Conservation (phyloP, 495 filamentous ascomycete species). For the Penicillium bovifimosum region DNA sequence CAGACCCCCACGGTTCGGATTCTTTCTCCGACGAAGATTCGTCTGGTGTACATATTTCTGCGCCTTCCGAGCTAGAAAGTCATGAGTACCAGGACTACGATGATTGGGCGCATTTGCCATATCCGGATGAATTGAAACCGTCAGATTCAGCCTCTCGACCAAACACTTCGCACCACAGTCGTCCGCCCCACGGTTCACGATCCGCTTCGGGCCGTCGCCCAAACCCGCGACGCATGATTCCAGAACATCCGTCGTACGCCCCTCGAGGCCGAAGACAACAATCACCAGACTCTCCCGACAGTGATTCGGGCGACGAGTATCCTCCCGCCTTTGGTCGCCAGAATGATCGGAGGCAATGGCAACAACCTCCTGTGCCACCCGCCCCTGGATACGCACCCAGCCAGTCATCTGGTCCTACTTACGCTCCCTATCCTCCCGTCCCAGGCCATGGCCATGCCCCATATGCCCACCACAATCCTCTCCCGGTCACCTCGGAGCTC, state of each 20-base stretch:
- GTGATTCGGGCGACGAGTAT: conserved; percentile 53
- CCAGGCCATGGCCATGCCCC: conserved; percentile 14
- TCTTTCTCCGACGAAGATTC: conserved; percentile 48
- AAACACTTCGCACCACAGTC: conserved; percentile 45
- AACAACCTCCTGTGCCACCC: conserved; percentile 24
- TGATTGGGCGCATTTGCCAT: conserved; percentile 47
- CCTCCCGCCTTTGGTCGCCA: conserved; percentile 30
- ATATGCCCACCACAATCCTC: conserved; percentile 28
- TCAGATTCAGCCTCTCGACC: conserved; percentile 77
- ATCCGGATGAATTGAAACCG: conserved; percentile 66
- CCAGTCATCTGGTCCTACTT: conserved; percentile 41
- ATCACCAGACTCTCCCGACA: conserved; percentile 49
- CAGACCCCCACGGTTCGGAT: conserved; percentile 39
- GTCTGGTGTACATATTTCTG: conserved; percentile 47
- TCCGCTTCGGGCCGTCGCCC: conserved; percentile 40
- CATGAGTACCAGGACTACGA: conserved; percentile 48
- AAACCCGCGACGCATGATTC: conserved; percentile 33
- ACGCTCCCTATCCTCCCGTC: conserved; percentile 21
- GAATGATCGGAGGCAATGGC: conserved; percentile 35
- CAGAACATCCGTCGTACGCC: conserved; percentile 33
- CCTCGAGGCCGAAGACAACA: conserved; percentile 43
- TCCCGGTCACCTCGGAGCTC: conserved; percentile 35
- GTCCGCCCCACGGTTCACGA: conserved; percentile 36
- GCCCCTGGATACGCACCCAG: conserved; percentile 44
- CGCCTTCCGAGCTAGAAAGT: conserved; percentile 43